phyloP scores from a whole-genome alignment of 768 basidiomycete species.

The Lentinus tigrinus region DNA sequence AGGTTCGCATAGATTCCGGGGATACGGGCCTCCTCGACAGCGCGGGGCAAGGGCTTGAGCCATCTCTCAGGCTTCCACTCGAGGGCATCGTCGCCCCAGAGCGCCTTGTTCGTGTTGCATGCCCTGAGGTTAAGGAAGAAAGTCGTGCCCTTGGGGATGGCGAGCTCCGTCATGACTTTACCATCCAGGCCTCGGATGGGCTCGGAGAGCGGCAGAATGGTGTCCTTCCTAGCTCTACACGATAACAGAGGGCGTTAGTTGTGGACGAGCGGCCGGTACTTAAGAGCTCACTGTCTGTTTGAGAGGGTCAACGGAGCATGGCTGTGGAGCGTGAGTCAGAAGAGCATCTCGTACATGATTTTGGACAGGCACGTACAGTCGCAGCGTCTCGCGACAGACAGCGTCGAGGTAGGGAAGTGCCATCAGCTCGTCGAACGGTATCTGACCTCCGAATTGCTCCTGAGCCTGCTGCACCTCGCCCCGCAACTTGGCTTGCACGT shows the following conservation, averaged over 20 bases:
- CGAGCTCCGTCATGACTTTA: constrained; percentile 22
- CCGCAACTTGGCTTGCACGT: constrained; percentile 35
- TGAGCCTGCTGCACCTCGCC: constrained; percentile 19
- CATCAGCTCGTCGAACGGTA: constrained; percentile 24
- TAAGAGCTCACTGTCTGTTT: constrained; percentile 5
- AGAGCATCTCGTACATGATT: constrained; percentile 22
- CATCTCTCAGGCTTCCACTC: constrained; percentile 47
- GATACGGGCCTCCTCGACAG: constrained; percentile 28
- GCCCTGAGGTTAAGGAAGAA: constrained; percentile 27
- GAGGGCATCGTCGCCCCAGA: constrained; percentile 42
- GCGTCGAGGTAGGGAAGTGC: constrained; percentile 62
- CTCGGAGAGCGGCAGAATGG: constrained; percentile 29
- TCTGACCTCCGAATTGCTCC: constrained; percentile 29
- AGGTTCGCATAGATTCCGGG: constrained; percentile 34
- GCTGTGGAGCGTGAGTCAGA: background rate
- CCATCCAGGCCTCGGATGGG: constrained; percentile 33
- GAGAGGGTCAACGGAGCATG: constrained; percentile 3
- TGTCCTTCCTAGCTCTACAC: constrained; percentile 16
- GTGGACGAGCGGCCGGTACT: background rate
- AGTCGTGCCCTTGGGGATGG: constrained; percentile 27
- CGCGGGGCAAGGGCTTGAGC: constrained; percentile 26
- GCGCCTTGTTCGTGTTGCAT: constrained; percentile 33
- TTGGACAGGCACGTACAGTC: no score
- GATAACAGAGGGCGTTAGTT: background rate
- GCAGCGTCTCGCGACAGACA: constrained; percentile 57